Percentiles rank a stretch among this genome's conserved stretches.
Evolutionary conservation across 345 rosid genomes (phyloP).

Genomic region (Eucalyptus lansdowneana): DNA sequence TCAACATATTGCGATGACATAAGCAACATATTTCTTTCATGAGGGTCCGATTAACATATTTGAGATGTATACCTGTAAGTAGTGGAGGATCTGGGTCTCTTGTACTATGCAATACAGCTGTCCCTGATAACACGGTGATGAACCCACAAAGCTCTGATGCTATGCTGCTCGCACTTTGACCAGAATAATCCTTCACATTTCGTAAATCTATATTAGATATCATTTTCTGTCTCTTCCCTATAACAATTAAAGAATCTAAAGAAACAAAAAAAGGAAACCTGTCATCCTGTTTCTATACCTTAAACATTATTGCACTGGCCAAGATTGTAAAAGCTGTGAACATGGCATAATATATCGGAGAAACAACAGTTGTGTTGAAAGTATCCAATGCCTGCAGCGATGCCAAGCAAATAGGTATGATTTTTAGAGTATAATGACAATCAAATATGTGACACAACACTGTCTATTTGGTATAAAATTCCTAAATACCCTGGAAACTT

Average conservation of each 20-base stretch:
- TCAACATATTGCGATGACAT: background rate
- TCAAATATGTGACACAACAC: background rate
- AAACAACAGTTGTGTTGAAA: conserved; percentile 66
- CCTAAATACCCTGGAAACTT: background rate
- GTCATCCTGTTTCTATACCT: conserved; percentile 25
- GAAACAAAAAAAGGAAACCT: background rate
- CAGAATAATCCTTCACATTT: conserved; percentile 29
- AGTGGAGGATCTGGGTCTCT: conserved; percentile 31
- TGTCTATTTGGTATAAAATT: background rate
- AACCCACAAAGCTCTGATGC: conserved; percentile 44
- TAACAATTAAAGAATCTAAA: background rate
- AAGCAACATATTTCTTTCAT: background rate
- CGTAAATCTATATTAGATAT: background rate
- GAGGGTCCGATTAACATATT: background rate
- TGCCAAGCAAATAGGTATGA: background rate
- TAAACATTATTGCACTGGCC: conserved; percentile 80
- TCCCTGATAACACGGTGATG: conserved; percentile 32
- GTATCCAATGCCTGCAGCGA: conserved; percentile 67
- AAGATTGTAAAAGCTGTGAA: conserved; percentile 68
- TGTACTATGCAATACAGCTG: conserved; percentile 28
- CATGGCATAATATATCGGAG: conserved; percentile 70
- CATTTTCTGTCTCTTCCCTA: background rate
- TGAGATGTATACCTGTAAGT: conserved; percentile 17
- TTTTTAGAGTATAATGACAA: background rate
- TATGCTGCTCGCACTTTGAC: conserved; percentile 36